phyloP scores from a whole-genome alignment of 768 basidiomycete species.

The Ramaria sp. region DNA sequence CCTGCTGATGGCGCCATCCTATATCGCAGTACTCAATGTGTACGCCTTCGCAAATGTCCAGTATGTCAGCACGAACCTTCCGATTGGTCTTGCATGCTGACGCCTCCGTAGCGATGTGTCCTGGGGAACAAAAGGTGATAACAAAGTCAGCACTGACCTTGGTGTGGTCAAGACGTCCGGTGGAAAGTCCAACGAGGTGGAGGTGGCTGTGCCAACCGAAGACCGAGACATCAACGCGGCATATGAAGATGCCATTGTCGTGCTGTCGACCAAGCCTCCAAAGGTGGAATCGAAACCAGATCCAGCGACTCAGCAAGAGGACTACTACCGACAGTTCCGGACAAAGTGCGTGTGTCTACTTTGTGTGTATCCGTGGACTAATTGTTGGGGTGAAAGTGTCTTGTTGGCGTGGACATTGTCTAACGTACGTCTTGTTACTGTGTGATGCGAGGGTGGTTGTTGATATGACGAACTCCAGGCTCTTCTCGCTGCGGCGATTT shows the following conservation, averaged over 20 bases:
- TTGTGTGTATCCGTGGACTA: conserved; percentile 21
- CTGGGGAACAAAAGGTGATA: conserved; percentile 95
- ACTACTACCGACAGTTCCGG: conserved; percentile 81
- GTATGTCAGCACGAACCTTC: neutral
- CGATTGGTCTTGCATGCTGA: neutral
- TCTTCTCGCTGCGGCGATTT: conserved; percentile 63
- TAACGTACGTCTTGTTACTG: conserved; percentile 43
- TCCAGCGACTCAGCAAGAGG: conserved; percentile 56
- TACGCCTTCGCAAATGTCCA: conserved; percentile 35
- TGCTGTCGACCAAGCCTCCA: conserved; percentile 68
- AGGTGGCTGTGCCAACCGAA: conserved; percentile 75
- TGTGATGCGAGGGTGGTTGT: neutral
- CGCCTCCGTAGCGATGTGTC: conserved; percentile 53
- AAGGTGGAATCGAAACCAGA: conserved; percentile 60
- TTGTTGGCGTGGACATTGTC: conserved; percentile 82
- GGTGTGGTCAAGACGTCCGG: conserved; percentile 63
- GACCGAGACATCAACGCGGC: conserved; percentile 83
- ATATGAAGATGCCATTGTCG: conserved; percentile 85
- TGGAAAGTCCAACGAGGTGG: conserved; percentile 65
- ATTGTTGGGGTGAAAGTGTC: conserved; percentile 31
- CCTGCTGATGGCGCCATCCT: conserved; percentile 83
- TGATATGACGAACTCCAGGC: conserved; percentile 30
- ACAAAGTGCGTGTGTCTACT: conserved; percentile 51
- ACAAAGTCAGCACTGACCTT: conserved; percentile 74
- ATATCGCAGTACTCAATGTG: conserved; percentile 88